phyloP scores from a whole-genome alignment of 2,329 filamentous ascomycete genomes.

The Diaporthe destruens region DNA sequence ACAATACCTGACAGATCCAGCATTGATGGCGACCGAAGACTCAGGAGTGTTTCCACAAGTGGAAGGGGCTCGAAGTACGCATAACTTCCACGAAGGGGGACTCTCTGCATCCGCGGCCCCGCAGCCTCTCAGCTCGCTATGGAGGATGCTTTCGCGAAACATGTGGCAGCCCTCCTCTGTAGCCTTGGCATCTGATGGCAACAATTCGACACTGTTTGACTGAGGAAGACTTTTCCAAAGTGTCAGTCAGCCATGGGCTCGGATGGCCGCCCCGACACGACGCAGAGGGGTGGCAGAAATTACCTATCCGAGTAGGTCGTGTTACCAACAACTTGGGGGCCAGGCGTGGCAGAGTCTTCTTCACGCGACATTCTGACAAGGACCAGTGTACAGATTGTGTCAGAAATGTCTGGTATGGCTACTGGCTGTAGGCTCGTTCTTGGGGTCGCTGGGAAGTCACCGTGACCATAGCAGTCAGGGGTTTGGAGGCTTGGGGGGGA shows the following conservation, averaged over 20 bases:
- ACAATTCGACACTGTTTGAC: too few species aligned
- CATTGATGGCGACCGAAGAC: neutral
- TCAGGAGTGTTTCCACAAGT: neutral
- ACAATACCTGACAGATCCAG: neutral
- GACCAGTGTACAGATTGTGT: neutral
- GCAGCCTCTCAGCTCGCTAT: neutral
- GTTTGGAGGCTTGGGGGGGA: neutral
- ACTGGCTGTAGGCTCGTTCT: neutral
- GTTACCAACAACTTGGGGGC: slow-evolving; percentile 7
- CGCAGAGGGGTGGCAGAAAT: neutral
- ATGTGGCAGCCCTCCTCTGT: neutral
- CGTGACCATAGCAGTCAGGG: neutral
- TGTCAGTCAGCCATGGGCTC: slow-evolving; percentile 7
- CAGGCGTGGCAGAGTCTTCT: neutral
- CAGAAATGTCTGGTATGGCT: neutral
- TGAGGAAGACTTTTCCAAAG: neutral
- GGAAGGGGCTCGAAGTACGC: too few species aligned
- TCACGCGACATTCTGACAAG: slow-evolving; percentile 7
- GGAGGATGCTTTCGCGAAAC: neutral
- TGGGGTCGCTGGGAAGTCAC: neutral
- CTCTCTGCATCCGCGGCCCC: neutral
- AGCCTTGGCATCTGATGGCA: too few species aligned
- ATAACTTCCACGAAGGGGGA: neutral
- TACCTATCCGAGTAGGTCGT: neutral
- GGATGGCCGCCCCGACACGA: neutral